phyloP scores from a whole-genome alignment of 2,329 filamentous ascomycete genomes.

The Endoconidiophora polonica region DNA sequence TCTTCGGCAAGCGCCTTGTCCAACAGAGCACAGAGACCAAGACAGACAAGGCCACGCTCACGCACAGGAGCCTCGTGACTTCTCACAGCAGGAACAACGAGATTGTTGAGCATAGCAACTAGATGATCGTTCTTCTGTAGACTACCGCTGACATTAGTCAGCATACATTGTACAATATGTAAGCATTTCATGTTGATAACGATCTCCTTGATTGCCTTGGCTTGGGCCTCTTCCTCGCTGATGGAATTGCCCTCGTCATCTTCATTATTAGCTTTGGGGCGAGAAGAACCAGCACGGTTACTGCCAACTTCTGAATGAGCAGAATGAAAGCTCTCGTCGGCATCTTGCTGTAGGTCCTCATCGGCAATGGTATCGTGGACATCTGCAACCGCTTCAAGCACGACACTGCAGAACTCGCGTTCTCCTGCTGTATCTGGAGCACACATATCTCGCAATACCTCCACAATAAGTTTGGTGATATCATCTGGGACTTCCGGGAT shows the following conservation, averaged over 20 bases:
- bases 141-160: constrained; percentile 78
- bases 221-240: constrained; percentile 48
- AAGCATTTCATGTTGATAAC: constrained; percentile 97
- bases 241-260: constrained; percentile 20
- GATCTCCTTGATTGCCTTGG: constrained; percentile 74
- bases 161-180: constrained; percentile 93
- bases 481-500: constrained; percentile 82
- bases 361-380: constrained; percentile 87
- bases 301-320: constrained; percentile 71
- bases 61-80: constrained; percentile 85
- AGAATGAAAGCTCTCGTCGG: constrained; percentile 72
- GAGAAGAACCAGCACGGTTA: constrained; percentile 27
- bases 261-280: constrained; percentile 25
- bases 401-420: constrained; percentile 66
- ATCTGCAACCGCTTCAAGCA: constrained; percentile 87
- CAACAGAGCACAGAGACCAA: constrained; percentile 80
- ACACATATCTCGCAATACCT: constrained; percentile 69
- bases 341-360: constrained; percentile 34
- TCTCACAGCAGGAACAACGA: constrained; percentile 87
- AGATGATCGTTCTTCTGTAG: constrained; percentile 79
- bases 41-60: constrained; percentile 73
- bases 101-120: constrained; percentile 95
- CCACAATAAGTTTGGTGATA: constrained; percentile 72
- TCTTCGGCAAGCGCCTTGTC: constrained; percentile 84
- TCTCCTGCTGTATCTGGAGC: constrained; percentile 57